These are phyloP conservation scores for Akanthomyces lecanii DNA, from an alignment of 2,329 filamentous ascomycete genomes.

Conservation along the genomic window DNA sequence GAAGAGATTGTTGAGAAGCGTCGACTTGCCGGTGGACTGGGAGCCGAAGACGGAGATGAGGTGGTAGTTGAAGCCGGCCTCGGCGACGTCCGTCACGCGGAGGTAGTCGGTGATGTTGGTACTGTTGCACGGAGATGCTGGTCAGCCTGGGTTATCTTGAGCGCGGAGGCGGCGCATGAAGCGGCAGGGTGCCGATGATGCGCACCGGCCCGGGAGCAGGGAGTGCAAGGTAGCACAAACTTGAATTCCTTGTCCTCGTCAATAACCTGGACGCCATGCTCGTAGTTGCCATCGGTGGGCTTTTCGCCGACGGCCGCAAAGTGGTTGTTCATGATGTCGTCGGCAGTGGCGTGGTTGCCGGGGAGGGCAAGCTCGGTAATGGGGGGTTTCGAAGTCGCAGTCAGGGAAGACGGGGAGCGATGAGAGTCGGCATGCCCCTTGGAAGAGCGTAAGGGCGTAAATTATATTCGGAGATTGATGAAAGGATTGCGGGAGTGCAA, in stretches of 20 bases:
- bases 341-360: neutral
- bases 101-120: slow-evolving; percentile 78
- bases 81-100: slow-evolving; percentile 70
- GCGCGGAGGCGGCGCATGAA: slow-evolving; percentile 10
- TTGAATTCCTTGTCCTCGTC: slow-evolving; percentile 87
- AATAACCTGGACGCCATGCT: slow-evolving; percentile 94
- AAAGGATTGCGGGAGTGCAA: neutral
- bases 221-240: slow-evolving; percentile 48
- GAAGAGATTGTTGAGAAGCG: slow-evolving; percentile 91
- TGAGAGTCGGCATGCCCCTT: slow-evolving; percentile 4
- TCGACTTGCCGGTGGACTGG: slow-evolving; percentile 97
- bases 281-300: slow-evolving; percentile 64
- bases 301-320: slow-evolving; percentile 69
- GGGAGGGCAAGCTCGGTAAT: slow-evolving; percentile 11
- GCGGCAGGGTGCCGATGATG: slow-evolving; percentile 3
- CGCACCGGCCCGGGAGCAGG: slow-evolving; percentile 9
- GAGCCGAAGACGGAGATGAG: slow-evolving; percentile 98
- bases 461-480: neutral
- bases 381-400: slow-evolving; percentile 5
- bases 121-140: slow-evolving; percentile 41
- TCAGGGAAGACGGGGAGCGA: slow-evolving; percentile 3
- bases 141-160: slow-evolving; percentile 18
- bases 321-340: slow-evolving; percentile 67
- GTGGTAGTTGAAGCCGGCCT: slow-evolving; percentile 97
- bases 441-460: neutral